These are phyloP conservation scores for Sporothrix brunneoviolacea DNA, from an alignment of 2,329 filamentous ascomycete species.

Conservation along the genomic window DNA sequence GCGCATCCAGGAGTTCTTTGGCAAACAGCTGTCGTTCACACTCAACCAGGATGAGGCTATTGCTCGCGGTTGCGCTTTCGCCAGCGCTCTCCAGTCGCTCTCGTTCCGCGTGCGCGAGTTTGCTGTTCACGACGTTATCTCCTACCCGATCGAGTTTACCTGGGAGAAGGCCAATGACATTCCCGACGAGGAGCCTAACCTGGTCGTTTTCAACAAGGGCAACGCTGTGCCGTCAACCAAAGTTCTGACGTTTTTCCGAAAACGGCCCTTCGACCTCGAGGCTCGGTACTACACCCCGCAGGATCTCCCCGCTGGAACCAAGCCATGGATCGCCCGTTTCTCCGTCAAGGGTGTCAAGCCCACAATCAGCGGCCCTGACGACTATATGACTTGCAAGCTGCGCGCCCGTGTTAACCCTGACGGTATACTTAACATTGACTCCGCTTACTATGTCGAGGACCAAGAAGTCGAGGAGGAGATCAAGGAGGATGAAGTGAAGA, in stretches of 20 bases:
- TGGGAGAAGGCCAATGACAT: conserved; percentile 99
- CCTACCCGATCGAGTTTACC: conserved; percentile 96
- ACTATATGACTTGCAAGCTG: conserved; percentile 99
- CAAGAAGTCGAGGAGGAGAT: conserved; percentile 79
- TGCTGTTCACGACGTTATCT: conserved; percentile 92
- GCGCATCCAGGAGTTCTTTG: conserved; percentile 81
- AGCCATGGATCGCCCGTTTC: conserved; percentile 95
- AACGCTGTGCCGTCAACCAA: conserved; percentile 97
- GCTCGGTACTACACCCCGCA: conserved; percentile 88
- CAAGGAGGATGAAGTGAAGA: conserved; percentile 32
- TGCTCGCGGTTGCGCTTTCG: conserved; percentile 91
- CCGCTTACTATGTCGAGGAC: conserved; percentile 96
- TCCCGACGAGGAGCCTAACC: conserved; percentile 92
- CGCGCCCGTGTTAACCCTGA: conserved; percentile 96
- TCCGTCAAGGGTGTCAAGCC: conserved; percentile 97
- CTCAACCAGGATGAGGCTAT: conserved; percentile 98
- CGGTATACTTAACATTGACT: conserved; percentile 93
- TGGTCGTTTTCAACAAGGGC: conserved; percentile 96
- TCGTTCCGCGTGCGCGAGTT: conserved; percentile 99
- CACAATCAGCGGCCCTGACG: conserved; percentile 66
- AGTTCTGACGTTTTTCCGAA: conserved; percentile 98
- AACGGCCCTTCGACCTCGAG: conserved; percentile 94
- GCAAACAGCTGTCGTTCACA: conserved; percentile 88
- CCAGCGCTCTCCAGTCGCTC: conserved; percentile 93
- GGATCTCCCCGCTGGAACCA: conserved; percentile 76